Base-by-base conservation (phyloP, 2,329 filamentous ascomycete species). In the Aspergillus brunneoviolaceus region DNA sequence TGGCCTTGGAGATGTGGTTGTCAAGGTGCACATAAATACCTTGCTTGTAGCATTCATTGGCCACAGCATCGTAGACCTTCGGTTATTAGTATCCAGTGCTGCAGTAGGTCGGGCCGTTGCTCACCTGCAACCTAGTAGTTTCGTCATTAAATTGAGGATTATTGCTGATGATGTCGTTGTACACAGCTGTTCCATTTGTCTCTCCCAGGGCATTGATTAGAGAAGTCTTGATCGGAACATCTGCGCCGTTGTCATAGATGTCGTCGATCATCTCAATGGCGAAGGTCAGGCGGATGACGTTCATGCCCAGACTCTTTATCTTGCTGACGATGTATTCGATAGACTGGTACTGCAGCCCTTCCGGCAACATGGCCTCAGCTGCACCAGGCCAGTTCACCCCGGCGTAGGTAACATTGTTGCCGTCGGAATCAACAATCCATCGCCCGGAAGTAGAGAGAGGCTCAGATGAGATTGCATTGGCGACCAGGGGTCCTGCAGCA, bases 31-130 rank as follows among this genome's bases (percentile, higher is more conserved):
- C 75, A 63, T 85, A 84, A 56, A 87, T 81, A 16, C 84, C 68
- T 64, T 86, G 84, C 25, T 76, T 80, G 0, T 80, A 75, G 33
- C 82, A 81, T 67, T 87, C 86, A 0, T 79, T 81, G 1, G 85
- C 86, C 3, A 89, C 81, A 2, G 85, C 85, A 66, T 89, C 86
- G 68, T 84, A 89, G 0, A 87, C 80, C 66, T 67, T 19, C 16
- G 10, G 0, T 16, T 7, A 0, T 45, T 45, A 45, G 39, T 19
- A 14, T 1, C 25, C n/a, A 55, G 16, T 2, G 23, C 10, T 33
- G 2, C 16, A 42, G 25, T 23, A 10, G 12, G 23, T 25, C 5
- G 2, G 21, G n/a, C 2, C 16, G 4, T 27, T 3, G 27, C 51
- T 10, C 14, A 55, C 53, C 53, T 55, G 48, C 4, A 69, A 51